Percentiles rank a stretch among this genome's conserved stretches.
Evolutionary conservation across 768 basidiomycete genomes (phyloP).

Genomic region (Favolaschia claudopus): DNA sequence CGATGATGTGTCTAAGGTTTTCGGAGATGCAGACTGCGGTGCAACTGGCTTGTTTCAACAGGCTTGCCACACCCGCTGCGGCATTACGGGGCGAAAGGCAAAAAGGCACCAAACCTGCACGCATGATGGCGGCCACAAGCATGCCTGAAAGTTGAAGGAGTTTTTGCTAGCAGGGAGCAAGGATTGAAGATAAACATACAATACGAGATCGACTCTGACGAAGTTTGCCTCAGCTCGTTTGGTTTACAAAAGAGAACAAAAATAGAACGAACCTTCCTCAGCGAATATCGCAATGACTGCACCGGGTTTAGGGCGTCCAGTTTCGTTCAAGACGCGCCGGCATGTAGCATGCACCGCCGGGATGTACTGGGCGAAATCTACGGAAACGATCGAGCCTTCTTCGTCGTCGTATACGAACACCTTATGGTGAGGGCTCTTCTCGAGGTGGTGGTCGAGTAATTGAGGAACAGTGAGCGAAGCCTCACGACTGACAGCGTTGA

Average conservation of each 20-base stretch:
- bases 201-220: too few relatives aligned
- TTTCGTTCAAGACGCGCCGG: background rate
- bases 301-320: too few relatives aligned
- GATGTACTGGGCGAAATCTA: slow-evolving; percentile 5
- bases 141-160: too few relatives aligned
- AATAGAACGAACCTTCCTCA: too few relatives aligned
- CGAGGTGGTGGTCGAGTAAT: slow-evolving; percentile 2
- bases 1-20: background rate
- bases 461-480: slow-evolving; percentile 1
- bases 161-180: too few relatives aligned
- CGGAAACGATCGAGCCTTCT: background rate
- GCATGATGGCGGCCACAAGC: too few relatives aligned
- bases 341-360: background rate
- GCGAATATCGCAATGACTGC: too few relatives aligned
- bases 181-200: too few relatives aligned
- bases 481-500: background rate
- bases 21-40: background rate
- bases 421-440: background rate
- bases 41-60: slow-evolving; percentile 26
- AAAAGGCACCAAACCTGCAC: slow-evolving; percentile 27
- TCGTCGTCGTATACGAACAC: slow-evolving; percentile 1
- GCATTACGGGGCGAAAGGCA: slow-evolving; percentile 45
- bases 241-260: too few relatives aligned
- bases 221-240: too few relatives aligned
- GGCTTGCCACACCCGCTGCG: slow-evolving; percentile 34